Evolutionary conservation across 805 yeast species (phyloP), one percentile per base, ranked within the genome.

Genomic region (Ogataea minuta): DNA sequence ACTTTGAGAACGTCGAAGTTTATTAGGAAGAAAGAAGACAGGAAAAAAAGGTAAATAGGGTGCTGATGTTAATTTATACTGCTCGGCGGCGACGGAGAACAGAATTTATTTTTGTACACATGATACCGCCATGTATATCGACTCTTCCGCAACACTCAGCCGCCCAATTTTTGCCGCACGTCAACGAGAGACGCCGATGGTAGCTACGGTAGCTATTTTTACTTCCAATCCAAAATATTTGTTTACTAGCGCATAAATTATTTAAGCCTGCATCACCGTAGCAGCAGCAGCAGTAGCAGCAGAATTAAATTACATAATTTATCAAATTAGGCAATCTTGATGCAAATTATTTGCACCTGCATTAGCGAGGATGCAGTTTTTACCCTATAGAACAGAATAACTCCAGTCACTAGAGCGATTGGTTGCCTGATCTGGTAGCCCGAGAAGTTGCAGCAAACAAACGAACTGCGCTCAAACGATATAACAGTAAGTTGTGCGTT

Each of bases 211-310:
- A 29, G 20, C n/a, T 21, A 8, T 16, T 15, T 32, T 15, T 24
- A 24, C 16, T 23, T 13, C 23, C 11, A 24, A 24, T 15, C 3
- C 8, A 16, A 32, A 11, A 15, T 24, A 16, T n/a, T 32, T 11
- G 28, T n/a, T n/a, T n/a, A n/a, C n/a, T n/a, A n/a, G n/a, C n/a
- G n/a, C n/a, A n/a, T n/a, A n/a, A n/a, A 12, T 23, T 11, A 23
- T 14, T 9, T 9, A 25, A 21, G 23, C 23, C 16, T 32, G 29
- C 36, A 24, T 9, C 29, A n/a, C 29, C 27, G 12, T 13, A n/a
- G n/a, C n/a, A 27, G 26, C 26, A 31, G 41, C 41, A 36, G 26
- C 31, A 36, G 41, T 25, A 26, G 35, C 41, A 36, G 32, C 12
- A 32, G 13, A 36, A 14, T 25, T 17, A 12, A 20, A 36, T n/a